These are phyloP conservation scores for Tetrahymena borealis DNA, from an alignment of 73 alveolate genomes.

Conservation along the genomic window DNA sequence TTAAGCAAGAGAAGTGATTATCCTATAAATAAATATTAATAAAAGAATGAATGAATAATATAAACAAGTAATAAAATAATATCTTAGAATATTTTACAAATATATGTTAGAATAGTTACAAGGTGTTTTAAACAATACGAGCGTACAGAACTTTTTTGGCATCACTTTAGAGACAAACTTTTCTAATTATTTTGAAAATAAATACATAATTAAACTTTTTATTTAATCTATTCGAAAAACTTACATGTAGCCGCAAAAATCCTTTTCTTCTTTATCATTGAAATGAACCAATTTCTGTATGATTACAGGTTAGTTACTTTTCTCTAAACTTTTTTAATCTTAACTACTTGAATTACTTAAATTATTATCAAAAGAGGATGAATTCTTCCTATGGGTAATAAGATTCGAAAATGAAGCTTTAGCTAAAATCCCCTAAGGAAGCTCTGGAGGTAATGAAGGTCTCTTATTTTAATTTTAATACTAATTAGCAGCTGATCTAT, in stretches of 20 bases:
- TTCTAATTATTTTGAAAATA: background rate
- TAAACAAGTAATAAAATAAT: no score
- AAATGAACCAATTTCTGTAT: background rate
- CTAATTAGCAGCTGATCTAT: background rate
- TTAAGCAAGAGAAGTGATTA: background rate
- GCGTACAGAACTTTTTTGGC: background rate
- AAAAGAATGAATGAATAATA: no score
- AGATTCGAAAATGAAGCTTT: background rate
- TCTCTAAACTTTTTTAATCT: background rate
- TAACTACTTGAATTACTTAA: background rate
- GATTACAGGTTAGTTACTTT: background rate
- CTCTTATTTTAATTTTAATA: background rate
- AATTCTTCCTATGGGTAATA: background rate
- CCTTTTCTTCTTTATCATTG: background rate
- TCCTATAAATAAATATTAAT: background rate
- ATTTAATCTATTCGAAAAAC: background rate
- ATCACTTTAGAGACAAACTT: background rate
- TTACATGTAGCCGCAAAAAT: background rate
- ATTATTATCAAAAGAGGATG: no score
- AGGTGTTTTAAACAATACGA: background rate
- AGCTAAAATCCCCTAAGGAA: background rate
- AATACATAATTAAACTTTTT: background rate
- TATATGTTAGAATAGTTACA: background rate
- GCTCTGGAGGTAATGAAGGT: background rate
- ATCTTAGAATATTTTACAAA: background rate